Conservation (phyloP, 306 rosid genomes). For the Heteromeles arbutifolia region DNA sequence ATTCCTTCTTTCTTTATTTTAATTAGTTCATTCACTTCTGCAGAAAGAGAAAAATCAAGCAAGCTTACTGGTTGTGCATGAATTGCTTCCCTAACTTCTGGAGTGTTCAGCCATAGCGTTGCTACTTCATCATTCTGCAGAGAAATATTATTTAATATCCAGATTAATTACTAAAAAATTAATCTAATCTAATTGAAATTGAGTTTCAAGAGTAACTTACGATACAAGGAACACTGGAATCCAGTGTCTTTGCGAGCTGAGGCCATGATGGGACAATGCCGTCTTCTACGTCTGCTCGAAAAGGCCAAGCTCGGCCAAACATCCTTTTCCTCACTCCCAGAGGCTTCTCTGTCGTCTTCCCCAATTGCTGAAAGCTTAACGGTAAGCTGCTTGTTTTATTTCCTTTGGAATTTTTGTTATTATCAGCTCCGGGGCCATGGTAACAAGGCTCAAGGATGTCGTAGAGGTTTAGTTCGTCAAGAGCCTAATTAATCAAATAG, state of each 20-base stretch:
- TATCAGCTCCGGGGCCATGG: slow-evolving; percentile 20
- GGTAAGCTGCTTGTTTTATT: slow-evolving; percentile 31
- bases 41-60: background rate
- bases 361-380: slow-evolving; percentile 51
- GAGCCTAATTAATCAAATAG: slow-evolving; percentile 23
- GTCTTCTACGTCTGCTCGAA: slow-evolving; percentile 39
- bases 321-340: slow-evolving; percentile 57
- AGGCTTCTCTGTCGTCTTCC: slow-evolving; percentile 45
- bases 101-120: slow-evolving; percentile 48
- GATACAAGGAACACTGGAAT: slow-evolving; percentile 25
- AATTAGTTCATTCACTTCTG: background rate
- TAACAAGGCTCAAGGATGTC: slow-evolving; percentile 64
- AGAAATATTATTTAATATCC: background rate
- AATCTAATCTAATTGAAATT: background rate
- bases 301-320: slow-evolving; percentile 84
- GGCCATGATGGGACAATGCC: slow-evolving; percentile 73
- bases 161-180: background rate
- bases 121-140: slow-evolving; percentile 62
- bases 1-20: background rate
- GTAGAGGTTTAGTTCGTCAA: slow-evolving; percentile 50
- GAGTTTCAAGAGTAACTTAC: slow-evolving; percentile 15
- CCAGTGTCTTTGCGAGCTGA: slow-evolving; percentile 8
- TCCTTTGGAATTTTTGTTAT: background rate
- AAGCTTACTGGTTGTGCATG: slow-evolving; percentile 45
- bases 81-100: slow-evolving; percentile 54